Evolutionary conservation across 2,329 filamentous ascomycete genomes (phyloP), one percentile per base, ranked within the genome.

Genomic region (Xylariaceae sp.): DNA sequence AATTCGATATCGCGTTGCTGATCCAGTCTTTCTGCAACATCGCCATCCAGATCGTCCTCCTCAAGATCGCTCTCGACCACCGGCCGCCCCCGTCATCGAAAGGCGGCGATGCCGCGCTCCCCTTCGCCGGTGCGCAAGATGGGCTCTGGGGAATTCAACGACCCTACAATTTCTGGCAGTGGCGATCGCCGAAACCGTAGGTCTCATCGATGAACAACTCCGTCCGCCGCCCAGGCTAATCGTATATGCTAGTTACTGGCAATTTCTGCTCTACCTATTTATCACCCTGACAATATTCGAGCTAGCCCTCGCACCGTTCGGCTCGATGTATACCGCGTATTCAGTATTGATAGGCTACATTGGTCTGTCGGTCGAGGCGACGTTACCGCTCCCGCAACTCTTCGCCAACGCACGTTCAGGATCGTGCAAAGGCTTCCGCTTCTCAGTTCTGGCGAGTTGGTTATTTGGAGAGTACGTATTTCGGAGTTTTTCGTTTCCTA

Each of bases 151-250:
- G 71, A 54, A 74, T 73, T 44, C 79, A 77, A 58, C 79, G 90
- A 20, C 90, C 90, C 0, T 93, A 87, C 70, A 83, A 86, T 67
- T 93, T 93, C 71, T 93, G 90, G 90, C 89, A 90, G 73, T 93
- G 90, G 90, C 81, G 85, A 54, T 84, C 83, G 19, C 80, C 86
- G 5, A 86, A 86, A 65, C 89, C 89, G 76, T 88, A 71, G 57
- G 82, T 78, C 37, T 20, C 42, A 23, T 12, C 44, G 19, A 9
- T 21, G 42, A 12, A 42, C 21, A 50, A 20, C 18, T 42, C 20
- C 52, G 26, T 44, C 16, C 52, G 26, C 42, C 16, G 18, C 32
- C 20, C 41, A 19, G 41, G 48, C 67, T 74, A 56, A 73, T 64
- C 49, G 20, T 54, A 53, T 54, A 23, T 26, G 7, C 20, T 61